Evolutionary conservation across 2,329 filamentous ascomycete genomes (phyloP), one percentile per base, ranked within the genome.

Genomic region (Sclerotinia trifoliorum): DNA sequence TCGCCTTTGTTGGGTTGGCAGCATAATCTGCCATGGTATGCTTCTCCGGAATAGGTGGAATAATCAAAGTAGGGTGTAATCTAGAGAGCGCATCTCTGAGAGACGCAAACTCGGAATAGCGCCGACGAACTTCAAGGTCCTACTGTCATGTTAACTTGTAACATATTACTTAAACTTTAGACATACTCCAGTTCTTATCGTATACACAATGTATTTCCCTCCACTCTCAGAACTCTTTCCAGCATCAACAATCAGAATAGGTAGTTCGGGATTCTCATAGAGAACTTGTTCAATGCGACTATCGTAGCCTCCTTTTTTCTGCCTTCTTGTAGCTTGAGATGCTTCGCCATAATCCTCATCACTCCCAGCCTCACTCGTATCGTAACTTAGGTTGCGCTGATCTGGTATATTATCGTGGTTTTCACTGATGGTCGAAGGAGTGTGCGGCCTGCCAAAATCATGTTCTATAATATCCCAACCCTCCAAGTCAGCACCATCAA

Each of bases 11-110:
- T 1, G 96, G 95, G 75, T 97, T 98, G 39, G 96, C 94, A 21
- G 95, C 95, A 78, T 99, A 99, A 79, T 99, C 95, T 70, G 94
- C 94, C 90, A 99, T 96, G 57, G 93, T 95, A 79, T 99, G 95
- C 80, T 99, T 99, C 81, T 99, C 96, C 29, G 95, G 95, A 75
- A 99, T 99, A 3, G 95, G 95, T 10, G 95, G 96, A 65, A 99
- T 91, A 75, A 99, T 91, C 54, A 99, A 85, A 0, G 95, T 99
- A 10, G 96, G 95, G 78, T 99, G 96, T 71, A 99, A 85, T 74
- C 91, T 91, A 58, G 94, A 93, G 39, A 99, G 85, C 3, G 94
- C 94, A 75, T 93, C 90, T 75, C 95, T 88, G 68, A 99, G 82
- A 21, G 94, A 97, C 48, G 92, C 91, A 77, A 99, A 99, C 79